Evolutionary conservation across 495 filamentous ascomycete species (phyloP).

Genomic region (Endocarpon pusillum): DNA sequence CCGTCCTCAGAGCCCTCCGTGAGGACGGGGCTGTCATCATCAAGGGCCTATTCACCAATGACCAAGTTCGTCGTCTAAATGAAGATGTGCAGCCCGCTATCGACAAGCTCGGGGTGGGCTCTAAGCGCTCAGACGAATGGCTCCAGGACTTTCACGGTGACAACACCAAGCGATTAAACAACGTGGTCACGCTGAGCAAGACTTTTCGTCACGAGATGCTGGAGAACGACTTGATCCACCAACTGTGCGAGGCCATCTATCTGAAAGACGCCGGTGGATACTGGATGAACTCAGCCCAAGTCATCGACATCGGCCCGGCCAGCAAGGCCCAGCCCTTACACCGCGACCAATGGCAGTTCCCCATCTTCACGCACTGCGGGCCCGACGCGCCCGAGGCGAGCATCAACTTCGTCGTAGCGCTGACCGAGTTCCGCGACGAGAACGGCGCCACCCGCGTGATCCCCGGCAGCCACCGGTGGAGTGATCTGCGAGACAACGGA

Average conservation of each 20-base stretch:
- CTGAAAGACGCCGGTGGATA: conserved; percentile 3
- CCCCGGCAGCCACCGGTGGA: conserved; percentile 24
- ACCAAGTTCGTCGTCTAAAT: too few species aligned
- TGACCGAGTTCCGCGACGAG: conserved; percentile 14
- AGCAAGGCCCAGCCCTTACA: conserved; percentile 7
- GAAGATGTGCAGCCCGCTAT: too few species aligned
- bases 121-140: too few species aligned
- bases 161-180: conserved; percentile 7
- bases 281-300: conserved; percentile 6
- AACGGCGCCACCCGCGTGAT: conserved; percentile 26
- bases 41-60: too few species aligned
- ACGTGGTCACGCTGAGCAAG: conserved; percentile 5
- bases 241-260: conserved; percentile 2
- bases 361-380: conserved; percentile 4
- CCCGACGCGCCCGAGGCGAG: conserved; percentile 3
- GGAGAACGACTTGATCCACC: conserved; percentile 4
- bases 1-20: too few species aligned
- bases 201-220: conserved; percentile 5
- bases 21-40: too few species aligned
- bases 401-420: conserved; percentile 14
- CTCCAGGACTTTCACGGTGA: too few species aligned
- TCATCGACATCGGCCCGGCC: conserved; percentile 7
- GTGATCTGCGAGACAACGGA: conserved; percentile 6
- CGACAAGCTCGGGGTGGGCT: too few species aligned
- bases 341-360: conserved; percentile 6